Base-by-base conservation (phyloP, 768 basidiomycete species). In the Pulveroboletus sp. region DNA sequence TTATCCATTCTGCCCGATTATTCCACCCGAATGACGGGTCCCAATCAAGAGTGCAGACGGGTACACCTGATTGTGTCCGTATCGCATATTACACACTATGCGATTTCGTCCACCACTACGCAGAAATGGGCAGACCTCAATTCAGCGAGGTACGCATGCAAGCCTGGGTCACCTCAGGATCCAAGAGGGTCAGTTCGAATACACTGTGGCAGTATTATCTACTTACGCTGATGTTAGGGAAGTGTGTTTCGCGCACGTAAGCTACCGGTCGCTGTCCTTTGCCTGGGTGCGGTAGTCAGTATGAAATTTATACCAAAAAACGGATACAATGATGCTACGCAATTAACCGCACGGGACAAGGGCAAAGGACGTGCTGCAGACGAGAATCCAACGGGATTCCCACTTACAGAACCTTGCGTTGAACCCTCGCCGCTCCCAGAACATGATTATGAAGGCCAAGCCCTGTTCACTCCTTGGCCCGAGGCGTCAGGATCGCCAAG, bases 151-250 rank as follows among this genome's bases (percentile, higher is more conserved):
- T 80, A 19, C 58, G 56, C 27, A 47, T 74, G 13, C 50, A 70
- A 25, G 77, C 72, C 5, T 81, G 78, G 77, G 66, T 69, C 21
- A 64, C 67, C 16, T 19, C 65, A 11, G 77, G 77, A 29, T 60
- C 56, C 10, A 72, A 49, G 57, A 72, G 61, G 67, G 76, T 68
- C 43, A 19, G 55, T 43, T 19, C 17, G 17, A 24, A 24, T 38
- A 14, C 36, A 32, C 31, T 19, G 31, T 5, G 16, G 16, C 19
- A 8, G 12, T 12, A 12, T 5, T 27, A 10, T 19, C 25, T 43
- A 19, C 48, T 60, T 24, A 55, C 12, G 12, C 27, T 16, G 39
- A 37, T 2, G 25, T 27, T 24, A 67, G 66, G 68, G 67, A 40
- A 33, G 39, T 7, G 36, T 64, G 40, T 38, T 68, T n/a, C 37